These are phyloP conservation scores for Trichoderma citrinoviride DNA, from an alignment of 2,329 filamentous ascomycete species.

Conservation along the genomic window DNA sequence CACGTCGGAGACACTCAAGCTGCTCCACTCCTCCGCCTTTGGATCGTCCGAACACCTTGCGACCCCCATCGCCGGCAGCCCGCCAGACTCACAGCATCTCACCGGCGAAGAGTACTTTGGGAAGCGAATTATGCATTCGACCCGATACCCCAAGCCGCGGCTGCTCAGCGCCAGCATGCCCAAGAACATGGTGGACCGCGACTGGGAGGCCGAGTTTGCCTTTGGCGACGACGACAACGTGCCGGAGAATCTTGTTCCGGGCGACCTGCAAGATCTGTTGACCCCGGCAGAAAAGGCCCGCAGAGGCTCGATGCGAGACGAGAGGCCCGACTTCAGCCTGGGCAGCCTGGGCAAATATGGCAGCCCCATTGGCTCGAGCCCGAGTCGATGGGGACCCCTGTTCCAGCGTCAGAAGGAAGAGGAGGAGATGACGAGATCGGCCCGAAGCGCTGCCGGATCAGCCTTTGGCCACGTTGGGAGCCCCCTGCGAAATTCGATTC, in stretches of 20 bases:
- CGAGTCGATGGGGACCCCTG: constrained; percentile 59
- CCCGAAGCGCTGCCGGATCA: constrained; percentile 43
- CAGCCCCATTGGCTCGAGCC: constrained; percentile 58
- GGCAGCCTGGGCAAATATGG: constrained; percentile 57
- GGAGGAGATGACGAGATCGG: constrained; percentile 45
- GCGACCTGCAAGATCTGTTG: constrained; percentile 62
- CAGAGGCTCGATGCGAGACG: constrained; percentile 57
- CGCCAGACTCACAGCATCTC: constrained; percentile 52
- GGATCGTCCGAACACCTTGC: constrained; percentile 64
- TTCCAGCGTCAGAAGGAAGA: constrained; percentile 61
- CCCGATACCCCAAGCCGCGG: constrained; percentile 65
- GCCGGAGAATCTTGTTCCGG: constrained; percentile 65
- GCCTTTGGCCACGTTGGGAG: constrained; percentile 66
- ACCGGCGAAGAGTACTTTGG: constrained; percentile 61
- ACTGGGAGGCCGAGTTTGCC: constrained; percentile 67
- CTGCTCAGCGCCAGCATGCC: constrained; percentile 67
- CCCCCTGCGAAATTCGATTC: constrained; percentile 61
- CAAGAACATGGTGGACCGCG: constrained; percentile 60
- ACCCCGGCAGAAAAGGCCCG: constrained; percentile 67
- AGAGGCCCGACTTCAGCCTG: constrained; percentile 33
- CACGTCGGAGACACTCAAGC: constrained; percentile 62
- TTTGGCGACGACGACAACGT: constrained; percentile 66
- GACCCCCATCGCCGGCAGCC: constrained; percentile 46
- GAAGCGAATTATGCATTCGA: constrained; percentile 68
- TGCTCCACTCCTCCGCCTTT: constrained; percentile 65